These are phyloP conservation scores for Hortaea sp. DNA, from an alignment of 2,329 filamentous ascomycete genomes.

Conservation along the genomic window DNA sequence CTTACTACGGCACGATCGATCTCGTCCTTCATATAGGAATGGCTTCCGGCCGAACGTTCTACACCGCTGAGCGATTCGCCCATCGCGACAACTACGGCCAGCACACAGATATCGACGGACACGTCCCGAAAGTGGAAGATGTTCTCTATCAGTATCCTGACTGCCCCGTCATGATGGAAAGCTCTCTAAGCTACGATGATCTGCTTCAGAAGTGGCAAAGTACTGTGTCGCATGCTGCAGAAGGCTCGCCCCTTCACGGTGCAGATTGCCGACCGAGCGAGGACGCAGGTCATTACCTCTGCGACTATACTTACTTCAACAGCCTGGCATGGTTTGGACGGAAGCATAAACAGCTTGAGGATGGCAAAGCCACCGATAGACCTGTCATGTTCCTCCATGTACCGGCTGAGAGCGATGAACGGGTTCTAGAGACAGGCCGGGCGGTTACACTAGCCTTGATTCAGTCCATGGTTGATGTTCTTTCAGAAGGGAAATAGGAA, in stretches of 20 bases:
- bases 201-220: conserved; percentile 20
- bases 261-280: conserved; percentile 27
- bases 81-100: conserved; percentile 60
- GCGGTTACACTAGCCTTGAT: conserved; percentile 22
- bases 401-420: conserved; percentile 26
- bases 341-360: conserved; percentile 11
- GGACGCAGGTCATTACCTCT: conserved; percentile 34
- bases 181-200: conserved; percentile 21
- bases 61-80: conserved; percentile 60
- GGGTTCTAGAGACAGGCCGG: conserved; percentile 23
- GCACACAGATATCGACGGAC: conserved; percentile 58
- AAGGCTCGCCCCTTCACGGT: conserved; percentile 15
- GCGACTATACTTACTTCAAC: conserved; percentile 36
- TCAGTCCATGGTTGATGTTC: conserved; percentile 25
- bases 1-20: conserved; percentile 44
- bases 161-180: conserved; percentile 19
- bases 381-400: conserved; percentile 35
- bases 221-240: conserved; percentile 16
- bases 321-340: conserved; percentile 26
- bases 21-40: conserved; percentile 71
- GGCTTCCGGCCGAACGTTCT: conserved; percentile 54
- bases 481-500: too few relatives aligned
- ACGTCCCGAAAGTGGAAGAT: conserved; percentile 18
- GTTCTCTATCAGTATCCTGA: conserved; percentile 15
- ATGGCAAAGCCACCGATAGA: conserved; percentile 10